These are phyloP conservation scores for Corymbia citriodora DNA, from an alignment of 441 rosid genomes.

Conservation along the genomic window DNA sequence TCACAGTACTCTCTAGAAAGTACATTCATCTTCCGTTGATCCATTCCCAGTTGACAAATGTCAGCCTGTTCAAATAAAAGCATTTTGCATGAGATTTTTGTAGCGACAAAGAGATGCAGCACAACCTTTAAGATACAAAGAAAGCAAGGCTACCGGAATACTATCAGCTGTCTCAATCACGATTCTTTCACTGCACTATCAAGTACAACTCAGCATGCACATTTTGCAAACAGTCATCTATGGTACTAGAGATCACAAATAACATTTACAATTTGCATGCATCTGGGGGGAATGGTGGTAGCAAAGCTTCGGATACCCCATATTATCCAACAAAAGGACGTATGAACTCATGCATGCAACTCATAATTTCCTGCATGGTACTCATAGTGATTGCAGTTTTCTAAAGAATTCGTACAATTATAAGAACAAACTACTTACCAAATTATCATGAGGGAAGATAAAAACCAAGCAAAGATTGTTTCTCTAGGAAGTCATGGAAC, in stretches of 20 bases:
- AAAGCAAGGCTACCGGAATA: neutral
- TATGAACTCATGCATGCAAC: neutral
- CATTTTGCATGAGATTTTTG: neutral
- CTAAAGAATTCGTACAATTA: no score
- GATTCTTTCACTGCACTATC: neutral
- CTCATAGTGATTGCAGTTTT: no score
- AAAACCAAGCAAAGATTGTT: no score
- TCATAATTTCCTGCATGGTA: no score
- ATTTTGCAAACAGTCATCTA: neutral
- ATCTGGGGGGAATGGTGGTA: neutral
- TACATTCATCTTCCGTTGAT: slow-evolving; percentile 79
- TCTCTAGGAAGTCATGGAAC: no score
- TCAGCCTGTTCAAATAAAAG: slow-evolving; percentile 53
- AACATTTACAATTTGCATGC: neutral
- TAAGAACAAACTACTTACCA: no score
- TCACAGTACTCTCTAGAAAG: slow-evolving; percentile 90
- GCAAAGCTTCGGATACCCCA: neutral
- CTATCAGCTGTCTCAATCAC: neutral
- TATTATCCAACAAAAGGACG: neutral
- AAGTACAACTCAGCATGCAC: neutral
- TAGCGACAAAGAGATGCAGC: neutral
- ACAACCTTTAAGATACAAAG: neutral
- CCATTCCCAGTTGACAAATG: slow-evolving; percentile 94
- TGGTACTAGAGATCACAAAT: neutral
- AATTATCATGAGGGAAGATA: no score